phyloP scores from a whole-genome alignment of 2,329 filamentous ascomycete species.

The Didymosphaeria variabile region DNA sequence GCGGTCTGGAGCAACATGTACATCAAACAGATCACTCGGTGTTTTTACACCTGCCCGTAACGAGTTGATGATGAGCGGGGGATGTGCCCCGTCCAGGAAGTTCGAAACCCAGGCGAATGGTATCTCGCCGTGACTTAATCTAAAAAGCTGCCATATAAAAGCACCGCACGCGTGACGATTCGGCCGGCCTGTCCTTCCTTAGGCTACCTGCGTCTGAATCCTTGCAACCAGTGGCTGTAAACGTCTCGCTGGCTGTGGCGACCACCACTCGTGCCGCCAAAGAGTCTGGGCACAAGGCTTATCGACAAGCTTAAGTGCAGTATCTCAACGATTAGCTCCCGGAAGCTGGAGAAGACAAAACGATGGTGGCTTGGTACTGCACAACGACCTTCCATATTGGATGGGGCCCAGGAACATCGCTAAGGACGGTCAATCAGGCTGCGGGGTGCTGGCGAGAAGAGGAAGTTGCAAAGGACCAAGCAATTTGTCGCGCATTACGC shows the following conservation, averaged over 20 bases:
- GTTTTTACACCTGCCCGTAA: slow-evolving; percentile 39
- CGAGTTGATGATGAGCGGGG: slow-evolving; percentile 34
- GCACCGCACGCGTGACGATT: slow-evolving; percentile 25
- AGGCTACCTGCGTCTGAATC: slow-evolving; percentile 13
- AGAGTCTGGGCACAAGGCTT: slow-evolving; percentile 20
- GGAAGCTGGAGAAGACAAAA: slow-evolving; percentile 13
- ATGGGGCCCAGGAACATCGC: slow-evolving; percentile 18
- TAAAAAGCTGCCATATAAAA: slow-evolving; percentile 17
- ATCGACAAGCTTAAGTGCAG: slow-evolving; percentile 19
- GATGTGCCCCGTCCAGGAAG: slow-evolving; percentile 35
- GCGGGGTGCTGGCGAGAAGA: slow-evolving; percentile 12
- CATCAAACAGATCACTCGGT: slow-evolving; percentile 11
- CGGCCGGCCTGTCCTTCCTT: slow-evolving; percentile 18
- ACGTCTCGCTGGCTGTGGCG: slow-evolving; percentile 24
- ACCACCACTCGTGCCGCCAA: slow-evolving; percentile 21
- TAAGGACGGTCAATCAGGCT: slow-evolving; percentile 8
- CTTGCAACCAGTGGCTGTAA: slow-evolving; percentile 25
- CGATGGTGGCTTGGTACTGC: slow-evolving; percentile 16
- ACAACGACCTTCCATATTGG: slow-evolving; percentile 28
- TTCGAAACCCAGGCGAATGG: slow-evolving; percentile 26
- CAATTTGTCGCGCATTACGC: slow-evolving; percentile 4
- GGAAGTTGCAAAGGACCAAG: slow-evolving; percentile 15
- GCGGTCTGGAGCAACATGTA: slow-evolving; percentile 1
- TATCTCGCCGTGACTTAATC: slow-evolving; percentile 35
- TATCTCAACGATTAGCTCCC: slow-evolving; percentile 7